These are phyloP conservation scores for Pichia heedii DNA, from an alignment of 805 yeast species.

Conservation along the genomic window DNA sequence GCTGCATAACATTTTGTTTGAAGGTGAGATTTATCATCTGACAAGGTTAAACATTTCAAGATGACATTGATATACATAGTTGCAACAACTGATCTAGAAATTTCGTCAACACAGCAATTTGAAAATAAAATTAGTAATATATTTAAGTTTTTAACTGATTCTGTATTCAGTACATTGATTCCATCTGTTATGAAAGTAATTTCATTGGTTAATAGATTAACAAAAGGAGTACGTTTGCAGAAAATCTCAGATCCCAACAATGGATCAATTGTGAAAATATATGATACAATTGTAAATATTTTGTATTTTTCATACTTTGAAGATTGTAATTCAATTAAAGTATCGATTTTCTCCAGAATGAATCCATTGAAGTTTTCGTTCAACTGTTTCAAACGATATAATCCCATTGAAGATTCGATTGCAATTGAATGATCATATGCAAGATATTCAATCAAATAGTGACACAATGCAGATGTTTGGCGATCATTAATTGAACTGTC, in stretches of 20 bases:
- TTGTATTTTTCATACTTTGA: conserved; percentile 9
- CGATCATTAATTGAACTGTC: neutral
- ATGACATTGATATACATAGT: conserved; percentile 35
- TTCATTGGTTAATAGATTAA: conserved; percentile 18
- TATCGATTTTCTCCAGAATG: conserved; percentile 13
- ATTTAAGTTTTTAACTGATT: conserved; percentile 5
- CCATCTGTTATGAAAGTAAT: conserved; percentile 9
- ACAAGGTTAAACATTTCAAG: neutral
- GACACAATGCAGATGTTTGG: neutral
- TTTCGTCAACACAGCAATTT: conserved; percentile 42
- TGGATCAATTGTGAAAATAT: conserved; percentile 18
- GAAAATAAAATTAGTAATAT: conserved; percentile 30
- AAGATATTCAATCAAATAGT: conserved; percentile 2
- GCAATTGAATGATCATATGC: neutral
- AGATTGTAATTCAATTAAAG: conserved; percentile 9
- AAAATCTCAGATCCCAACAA: conserved; percentile 14
- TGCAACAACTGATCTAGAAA: conserved; percentile 38
- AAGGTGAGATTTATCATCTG: neutral
- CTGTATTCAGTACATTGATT: conserved; percentile 2
- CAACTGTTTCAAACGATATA: neutral
- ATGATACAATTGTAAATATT: conserved; percentile 13
- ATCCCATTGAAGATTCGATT: conserved; percentile 2
- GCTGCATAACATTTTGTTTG: conserved; percentile 17
- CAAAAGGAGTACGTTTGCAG: conserved; percentile 12
- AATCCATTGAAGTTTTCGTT: neutral